Conservation (phyloP, 805 yeast genomes). For the Blastobotrys attinorum region DNA sequence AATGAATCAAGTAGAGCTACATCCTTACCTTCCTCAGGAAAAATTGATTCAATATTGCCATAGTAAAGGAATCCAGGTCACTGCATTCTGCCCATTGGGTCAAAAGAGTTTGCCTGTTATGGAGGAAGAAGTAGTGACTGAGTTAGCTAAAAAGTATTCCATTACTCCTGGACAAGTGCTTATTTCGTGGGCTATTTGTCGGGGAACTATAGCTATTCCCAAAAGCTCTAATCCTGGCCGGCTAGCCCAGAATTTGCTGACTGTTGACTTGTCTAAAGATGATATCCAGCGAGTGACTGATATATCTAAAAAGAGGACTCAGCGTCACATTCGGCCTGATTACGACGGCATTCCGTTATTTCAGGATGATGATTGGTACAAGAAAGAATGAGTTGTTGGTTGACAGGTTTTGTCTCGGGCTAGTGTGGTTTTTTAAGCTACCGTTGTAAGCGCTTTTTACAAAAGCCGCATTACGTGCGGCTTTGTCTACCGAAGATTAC, state of each 20-base stretch:
- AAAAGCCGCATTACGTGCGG: no score
- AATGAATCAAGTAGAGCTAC: slow-evolving; percentile 68
- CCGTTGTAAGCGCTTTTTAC: no score
- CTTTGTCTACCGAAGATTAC: no score
- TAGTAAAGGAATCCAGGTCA: slow-evolving; percentile 45
- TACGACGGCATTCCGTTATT: neutral
- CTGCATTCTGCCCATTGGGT: slow-evolving; percentile 78
- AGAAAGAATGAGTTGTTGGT: no score
- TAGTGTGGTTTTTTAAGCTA: no score
- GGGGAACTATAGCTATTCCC: slow-evolving; percentile 54
- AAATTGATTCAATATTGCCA: slow-evolving; percentile 48
- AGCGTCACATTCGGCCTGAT: neutral
- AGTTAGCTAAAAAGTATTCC: slow-evolving; percentile 50
- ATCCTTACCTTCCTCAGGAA: slow-evolving; percentile 61
- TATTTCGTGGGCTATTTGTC: slow-evolving; percentile 24
- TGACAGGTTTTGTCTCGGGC: no score
- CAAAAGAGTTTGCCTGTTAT: slow-evolving; percentile 56
- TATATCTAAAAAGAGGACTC: neutral
- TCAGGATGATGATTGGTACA: neutral
- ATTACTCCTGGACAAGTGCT: slow-evolving; percentile 20
- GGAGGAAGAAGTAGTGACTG: slow-evolving; percentile 44
- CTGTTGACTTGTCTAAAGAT: slow-evolving; percentile 32
- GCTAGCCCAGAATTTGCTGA: slow-evolving; percentile 36
- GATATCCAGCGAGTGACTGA: slow-evolving; percentile 26
- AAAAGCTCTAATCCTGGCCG: slow-evolving; percentile 60